Base-by-base conservation (phyloP, 2,329 filamentous ascomycete genomes). In the Fusarium sulawesiense region DNA sequence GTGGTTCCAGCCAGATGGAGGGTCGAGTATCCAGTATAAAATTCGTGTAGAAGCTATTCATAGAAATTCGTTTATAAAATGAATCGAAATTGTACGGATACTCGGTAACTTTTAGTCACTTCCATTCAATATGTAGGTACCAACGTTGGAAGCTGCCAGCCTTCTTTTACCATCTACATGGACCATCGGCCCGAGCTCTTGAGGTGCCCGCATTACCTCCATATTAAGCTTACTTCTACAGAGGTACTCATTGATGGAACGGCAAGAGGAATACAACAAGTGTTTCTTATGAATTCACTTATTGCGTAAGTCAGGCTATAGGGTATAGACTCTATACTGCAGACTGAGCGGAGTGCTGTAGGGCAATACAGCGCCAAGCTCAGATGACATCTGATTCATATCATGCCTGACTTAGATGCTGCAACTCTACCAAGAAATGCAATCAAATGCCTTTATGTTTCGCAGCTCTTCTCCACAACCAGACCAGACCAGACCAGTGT, bases 401-500 rank as follows among this genome's bases (percentile, higher is more conserved):
- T 48, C 29, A 30, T 47, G 29, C 13, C 21, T 42, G 14, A 60
- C 25, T 40, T 21, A n/a, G 18, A 37, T n/a, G 18, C 18, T 37
- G 34, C 18, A 37, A n/a, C 34, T n/a, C 34, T 42, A 47, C 23
- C 13, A 40, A 66, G 37, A 45, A 54, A 66, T 34, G 55, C 23
- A 58, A 12, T 30, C 13, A 49, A 41, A 45, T 48, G 18, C 23
- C 32, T 61, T 21, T 32, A 56, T 60, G 32, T 61, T 66, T 37
- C 40, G 18, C 20, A 56, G 46, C 8, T 20, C 13, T 64, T 70
- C 66, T 64, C 67, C 62, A 59, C 56, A 45, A n/a, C 25, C 32
- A 27, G 41, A 34, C 20, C 47, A 29, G 49, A n/a, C 25, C 32
- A 27, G 41, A 34, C 20, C 47, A 29, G 49, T 66, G 50, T 61